Evolutionary conservation across 345 rosid species (phyloP), one percentile per base, ranked within the genome.

Genomic region (Eucalyptus tenuipes): DNA sequence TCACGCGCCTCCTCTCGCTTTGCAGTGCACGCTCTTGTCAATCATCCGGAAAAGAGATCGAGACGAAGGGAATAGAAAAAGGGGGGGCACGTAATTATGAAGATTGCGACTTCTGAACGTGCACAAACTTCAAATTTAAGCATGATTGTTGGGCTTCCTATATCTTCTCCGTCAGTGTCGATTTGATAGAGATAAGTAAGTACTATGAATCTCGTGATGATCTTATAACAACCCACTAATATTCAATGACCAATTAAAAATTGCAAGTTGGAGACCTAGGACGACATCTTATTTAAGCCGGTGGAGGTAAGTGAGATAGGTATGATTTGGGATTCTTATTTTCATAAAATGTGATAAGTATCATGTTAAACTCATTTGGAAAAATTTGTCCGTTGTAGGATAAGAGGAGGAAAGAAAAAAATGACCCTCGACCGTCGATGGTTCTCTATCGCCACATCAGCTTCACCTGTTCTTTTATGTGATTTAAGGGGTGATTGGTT

Each of bases 341-440:
- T 61, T 61, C 33, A 13, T 29, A 29, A 59, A 13, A 3, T 13
- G 31, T 0, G 17, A 27, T 29, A 7, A 27, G 31, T 29, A 13
- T 6, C 31, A 0, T 29, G n/a, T 29, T 6, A 61, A 61, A 61
- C 29, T 61, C 31, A 61, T 27, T 61, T 6, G 13, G 8, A 61
- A 29, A 61, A 13, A 13, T 61, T 13, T 1, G 1, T 61, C 33
- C 1, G 12, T 29, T 13, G 17, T 61, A 12, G 1, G 16, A 61
- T 29, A 7, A 27, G 68, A 13, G 17, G 2, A 29, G 4, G 4
- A 1, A 61, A 59, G 68, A 27, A 61, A 59, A 20, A 61, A 61
- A 12, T 12, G 8, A 29, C 8, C 8, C 1, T 61, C 0, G 2
- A 12, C 4, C 0, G 2, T 27, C 0, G 8, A 1, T 59, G n/a